A percentile compares a stretch with the other conserved stretches of the same genome.
phyloP scores from a whole-genome alignment of 805 yeast species.

The Priceomyces melissophilus region DNA sequence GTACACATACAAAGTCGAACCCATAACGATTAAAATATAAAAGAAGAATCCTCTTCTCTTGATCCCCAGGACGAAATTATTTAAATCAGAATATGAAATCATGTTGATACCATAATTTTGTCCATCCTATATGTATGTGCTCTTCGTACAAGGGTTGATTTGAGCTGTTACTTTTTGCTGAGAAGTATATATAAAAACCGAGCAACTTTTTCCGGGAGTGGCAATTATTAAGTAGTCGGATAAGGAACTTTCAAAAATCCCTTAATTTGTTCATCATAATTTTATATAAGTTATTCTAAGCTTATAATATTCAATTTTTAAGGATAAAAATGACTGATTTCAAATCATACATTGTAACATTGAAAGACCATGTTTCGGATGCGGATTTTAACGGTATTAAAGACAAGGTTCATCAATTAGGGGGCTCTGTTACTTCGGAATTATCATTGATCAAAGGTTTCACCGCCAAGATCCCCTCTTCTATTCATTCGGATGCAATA shows the following conservation, averaged over 20 bases:
- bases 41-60: constrained; percentile 34
- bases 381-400: constrained; percentile 43
- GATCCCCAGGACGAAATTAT: constrained; percentile 5
- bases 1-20: constrained; percentile 25
- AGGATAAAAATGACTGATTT: constrained; percentile 21
- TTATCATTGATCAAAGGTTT: constrained; percentile 66
- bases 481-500: constrained; percentile 44
- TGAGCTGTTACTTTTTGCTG: no score
- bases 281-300: no score
- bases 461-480: constrained; percentile 54
- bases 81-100: no score
- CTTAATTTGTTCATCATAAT: no score
- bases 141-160: no score
- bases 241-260: no score
- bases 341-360: constrained; percentile 42
- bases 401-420: constrained; percentile 45
- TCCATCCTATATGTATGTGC: no score
- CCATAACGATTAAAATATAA: constrained; percentile 29
- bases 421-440: constrained; percentile 61
- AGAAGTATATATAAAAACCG: no score
- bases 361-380: constrained; percentile 43
- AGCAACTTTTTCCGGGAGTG: no score
- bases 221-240: no score
- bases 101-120: no score
- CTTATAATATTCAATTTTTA: no score